Base-by-base conservation (phyloP, 495 filamentous ascomycete species). In the Platismatia glauca region DNA sequence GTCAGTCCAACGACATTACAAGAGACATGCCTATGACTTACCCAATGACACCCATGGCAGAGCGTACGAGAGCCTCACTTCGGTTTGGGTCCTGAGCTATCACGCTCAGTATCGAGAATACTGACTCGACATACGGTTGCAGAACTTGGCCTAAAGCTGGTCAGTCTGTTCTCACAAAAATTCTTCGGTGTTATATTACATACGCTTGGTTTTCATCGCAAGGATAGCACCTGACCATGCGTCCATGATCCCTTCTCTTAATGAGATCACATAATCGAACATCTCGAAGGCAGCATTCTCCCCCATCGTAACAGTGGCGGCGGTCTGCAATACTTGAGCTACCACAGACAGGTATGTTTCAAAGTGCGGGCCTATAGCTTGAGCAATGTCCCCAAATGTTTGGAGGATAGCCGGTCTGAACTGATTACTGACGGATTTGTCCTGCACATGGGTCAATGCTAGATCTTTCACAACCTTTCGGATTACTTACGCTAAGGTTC, bases 391-490 rank as follows among this genome's bases (percentile, higher is more conserved):
- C 60, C 94, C 95, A 72, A 98, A 98, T 69, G 90, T 96, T 73
- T 97, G 93, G 24, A 98, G 82, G 62, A 98, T 97, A 18, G 95
- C 92, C 38, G 94, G 94, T 81, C 97, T 97, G 75, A 97, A 94
- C 73, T 96, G 91, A 74, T 97, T 96, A 64, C 90, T 89, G 31
- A 95, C 83, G 53, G 63, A 64, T 50, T 74, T 71, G 76, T 70
- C 62, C 68, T 66, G 55, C 46, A 34, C 18, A 18, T 22, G 31
- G 18, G 61, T 57, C 16, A 34, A 31, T 41, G 11, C 4, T 34
- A 18, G 24, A 20, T 22, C 7, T 48, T 15, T 27, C 24, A 22
- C 34, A 15, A 39, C 20, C 11, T 3, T 52, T 6, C 22, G 43
- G 12, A 58, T 62, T 58, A 81, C 86, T 75, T 75, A 94, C 90